phyloP scores from a whole-genome alignment of 2,329 filamentous ascomycete species.

The Colletotrichum cordylinicola region DNA sequence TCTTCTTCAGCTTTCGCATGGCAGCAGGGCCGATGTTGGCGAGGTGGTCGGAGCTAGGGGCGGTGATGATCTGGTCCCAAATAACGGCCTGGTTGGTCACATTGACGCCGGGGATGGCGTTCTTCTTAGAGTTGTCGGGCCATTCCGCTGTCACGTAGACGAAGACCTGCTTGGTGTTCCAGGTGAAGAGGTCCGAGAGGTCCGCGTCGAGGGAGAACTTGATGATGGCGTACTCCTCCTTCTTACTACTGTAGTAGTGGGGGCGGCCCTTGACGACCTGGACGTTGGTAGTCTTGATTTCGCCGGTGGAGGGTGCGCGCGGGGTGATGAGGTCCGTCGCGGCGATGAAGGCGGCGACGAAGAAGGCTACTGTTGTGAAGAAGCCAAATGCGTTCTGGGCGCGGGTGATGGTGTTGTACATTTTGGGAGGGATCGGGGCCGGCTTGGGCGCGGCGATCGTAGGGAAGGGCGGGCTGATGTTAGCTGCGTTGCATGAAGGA shows the following conservation, averaged over 20 bases:
- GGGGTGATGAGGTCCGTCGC: constrained; percentile 76
- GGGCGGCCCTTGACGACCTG: constrained; percentile 91
- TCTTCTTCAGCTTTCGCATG: constrained; percentile 67
- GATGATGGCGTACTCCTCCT: constrained; percentile 95
- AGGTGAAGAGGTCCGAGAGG: constrained; percentile 91
- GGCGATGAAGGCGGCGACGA: constrained; percentile 80
- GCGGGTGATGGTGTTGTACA: constrained; percentile 89
- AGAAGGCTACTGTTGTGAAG: constrained; percentile 93
- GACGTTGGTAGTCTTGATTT: constrained; percentile 73
- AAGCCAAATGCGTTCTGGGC: constrained; percentile 95
- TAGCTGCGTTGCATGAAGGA: constrained; percentile 1
- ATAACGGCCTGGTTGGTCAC: constrained; percentile 79
- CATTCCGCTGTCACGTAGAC: constrained; percentile 90
- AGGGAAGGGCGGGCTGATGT: background rate
- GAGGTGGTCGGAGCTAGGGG: constrained; percentile 68
- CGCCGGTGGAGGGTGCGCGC: constrained; percentile 68
- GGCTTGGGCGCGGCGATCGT: background rate
- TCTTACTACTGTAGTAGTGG: constrained; percentile 93
- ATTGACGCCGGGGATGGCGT: constrained; percentile 35
- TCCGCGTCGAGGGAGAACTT: constrained; percentile 93
- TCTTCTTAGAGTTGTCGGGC: constrained; percentile 42
- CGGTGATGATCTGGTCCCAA: constrained; percentile 94
- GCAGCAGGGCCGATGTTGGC: constrained; percentile 64
- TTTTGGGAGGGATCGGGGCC: constrained; percentile 45
- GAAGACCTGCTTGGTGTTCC: constrained; percentile 99